Percentiles rank a stretch among this genome's conserved stretches.
phyloP scores from a whole-genome alignment of 2,329 filamentous ascomycete species.

The Cladobotryum protrusum region DNA sequence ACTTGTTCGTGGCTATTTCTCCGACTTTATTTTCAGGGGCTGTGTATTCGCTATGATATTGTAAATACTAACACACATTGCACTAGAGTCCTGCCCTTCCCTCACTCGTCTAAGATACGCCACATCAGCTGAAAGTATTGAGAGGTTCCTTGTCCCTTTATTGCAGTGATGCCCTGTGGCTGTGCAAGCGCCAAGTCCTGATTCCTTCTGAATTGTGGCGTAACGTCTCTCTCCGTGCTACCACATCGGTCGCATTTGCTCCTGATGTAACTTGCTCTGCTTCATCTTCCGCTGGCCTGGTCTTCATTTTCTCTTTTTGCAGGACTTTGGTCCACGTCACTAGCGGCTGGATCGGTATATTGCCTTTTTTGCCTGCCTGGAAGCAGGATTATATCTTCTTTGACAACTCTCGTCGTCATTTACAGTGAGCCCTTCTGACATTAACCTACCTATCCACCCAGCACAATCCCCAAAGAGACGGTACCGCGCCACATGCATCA shows the following conservation, averaged over 20 bases:
- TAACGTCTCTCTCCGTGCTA: background rate
- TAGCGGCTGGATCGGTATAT: slow-evolving; percentile 23
- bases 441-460: background rate
- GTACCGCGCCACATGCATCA: too few relatives aligned
- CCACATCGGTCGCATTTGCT: background rate
- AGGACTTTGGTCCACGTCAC: slow-evolving; percentile 24
- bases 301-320: background rate
- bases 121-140: too few relatives aligned
- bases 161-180: too few relatives aligned
- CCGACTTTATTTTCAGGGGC: too few relatives aligned
- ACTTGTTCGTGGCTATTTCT: too few relatives aligned
- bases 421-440: slow-evolving; percentile 18
- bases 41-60: too few relatives aligned
- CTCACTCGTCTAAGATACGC: too few relatives aligned
- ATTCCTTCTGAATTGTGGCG: too few relatives aligned
- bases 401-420: slow-evolving; percentile 22
- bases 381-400: slow-evolving; percentile 32
- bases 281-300: background rate
- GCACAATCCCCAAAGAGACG: background rate
- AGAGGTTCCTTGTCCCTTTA: too few relatives aligned
- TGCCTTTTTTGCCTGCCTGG: slow-evolving; percentile 30
- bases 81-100: too few relatives aligned
- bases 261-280: background rate
- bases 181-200: too few relatives aligned
- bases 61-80: too few relatives aligned